These are phyloP conservation scores for Gautieria morchelliformis DNA, from an alignment of 768 basidiomycete genomes.

Conservation along the genomic window DNA sequence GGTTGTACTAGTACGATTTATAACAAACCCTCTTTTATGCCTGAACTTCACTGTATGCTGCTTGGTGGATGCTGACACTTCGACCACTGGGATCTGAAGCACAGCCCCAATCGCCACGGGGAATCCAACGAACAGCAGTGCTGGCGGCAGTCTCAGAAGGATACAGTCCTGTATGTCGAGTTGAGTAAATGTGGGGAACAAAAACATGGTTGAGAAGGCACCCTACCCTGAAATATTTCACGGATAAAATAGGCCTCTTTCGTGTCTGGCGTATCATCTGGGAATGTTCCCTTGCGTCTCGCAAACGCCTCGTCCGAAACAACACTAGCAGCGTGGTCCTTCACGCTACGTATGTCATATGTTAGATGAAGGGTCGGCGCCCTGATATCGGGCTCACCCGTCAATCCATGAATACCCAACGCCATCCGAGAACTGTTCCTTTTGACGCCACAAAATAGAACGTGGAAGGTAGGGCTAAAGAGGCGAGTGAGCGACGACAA, in stretches of 20 bases:
- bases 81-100: conserved; percentile 89
- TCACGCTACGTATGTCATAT: conserved; percentile 49
- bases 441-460: conserved; percentile 96
- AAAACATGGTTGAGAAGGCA: neutral
- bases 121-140: conserved; percentile 94
- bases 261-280: conserved; percentile 78
- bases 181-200: neutral
- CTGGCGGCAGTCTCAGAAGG: conserved; percentile 75
- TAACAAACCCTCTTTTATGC: conserved; percentile 6
- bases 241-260: conserved; percentile 95
- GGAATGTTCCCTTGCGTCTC: conserved; percentile 64
- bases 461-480: conserved; percentile 81
- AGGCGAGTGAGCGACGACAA: neutral
- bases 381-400: conserved; percentile 40
- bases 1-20: conserved; percentile 3
- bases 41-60: conserved; percentile 52
- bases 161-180: conserved; percentile 50
- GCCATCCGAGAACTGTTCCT: conserved; percentile 99
- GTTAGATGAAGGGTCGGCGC: neutral
- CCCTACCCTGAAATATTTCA: conserved; percentile 77
- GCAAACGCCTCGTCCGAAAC: conserved; percentile 80
- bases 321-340: conserved; percentile 65
- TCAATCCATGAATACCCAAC: conserved; percentile 99
- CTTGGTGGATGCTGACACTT: conserved; percentile 91
- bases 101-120: conserved; percentile 95